Percentiles rank a stretch among this genome's conserved stretches.
phyloP scores from a whole-genome alignment of 352 stramenopile genomes.

The Pythium catenulatum region DNA sequence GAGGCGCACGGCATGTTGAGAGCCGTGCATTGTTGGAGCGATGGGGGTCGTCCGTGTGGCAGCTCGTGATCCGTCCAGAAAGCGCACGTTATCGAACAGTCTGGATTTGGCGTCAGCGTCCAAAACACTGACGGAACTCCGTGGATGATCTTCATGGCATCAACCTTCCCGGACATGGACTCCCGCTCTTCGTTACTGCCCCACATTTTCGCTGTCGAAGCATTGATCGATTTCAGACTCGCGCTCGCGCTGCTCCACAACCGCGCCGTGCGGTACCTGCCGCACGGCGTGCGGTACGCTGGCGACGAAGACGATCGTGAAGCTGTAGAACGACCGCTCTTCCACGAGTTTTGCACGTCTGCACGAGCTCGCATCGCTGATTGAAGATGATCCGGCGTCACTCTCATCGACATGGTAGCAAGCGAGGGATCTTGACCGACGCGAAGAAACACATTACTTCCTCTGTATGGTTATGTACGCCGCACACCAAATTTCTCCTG shows the following conservation, averaged over 20 bases:
- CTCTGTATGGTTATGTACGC: too few species aligned
- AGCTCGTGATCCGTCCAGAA: slow-evolving; percentile 52
- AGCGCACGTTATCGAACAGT: slow-evolving; percentile 46
- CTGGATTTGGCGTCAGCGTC: slow-evolving; percentile 63
- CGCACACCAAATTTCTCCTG: too few species aligned
- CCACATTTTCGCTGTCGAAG: slow-evolving; percentile 56
- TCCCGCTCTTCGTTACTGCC: slow-evolving; percentile 58
- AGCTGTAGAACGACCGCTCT: too few species aligned
- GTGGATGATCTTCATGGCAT: slow-evolving; percentile 46
- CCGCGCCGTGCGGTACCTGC: too few species aligned
- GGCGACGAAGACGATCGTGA: too few species aligned
- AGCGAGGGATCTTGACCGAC: neutral
- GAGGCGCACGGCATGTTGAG: slow-evolving; percentile 33
- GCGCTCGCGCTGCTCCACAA: too few species aligned
- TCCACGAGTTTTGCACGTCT: too few species aligned
- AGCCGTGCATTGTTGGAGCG: neutral
- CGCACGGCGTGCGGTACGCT: too few species aligned
- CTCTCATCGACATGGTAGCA: too few species aligned
- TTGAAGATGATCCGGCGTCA: too few species aligned
- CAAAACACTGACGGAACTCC: slow-evolving; percentile 58
- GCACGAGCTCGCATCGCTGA: too few species aligned
- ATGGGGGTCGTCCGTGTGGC: slow-evolving; percentile 3
- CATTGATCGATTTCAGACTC: slow-evolving; percentile 25
- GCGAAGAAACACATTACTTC: neutral
- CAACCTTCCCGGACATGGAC: slow-evolving; percentile 27